Evolutionary conservation across 352 stramenopile genomes (phyloP).

Genomic region (Thalassiosira hispida): DNA sequence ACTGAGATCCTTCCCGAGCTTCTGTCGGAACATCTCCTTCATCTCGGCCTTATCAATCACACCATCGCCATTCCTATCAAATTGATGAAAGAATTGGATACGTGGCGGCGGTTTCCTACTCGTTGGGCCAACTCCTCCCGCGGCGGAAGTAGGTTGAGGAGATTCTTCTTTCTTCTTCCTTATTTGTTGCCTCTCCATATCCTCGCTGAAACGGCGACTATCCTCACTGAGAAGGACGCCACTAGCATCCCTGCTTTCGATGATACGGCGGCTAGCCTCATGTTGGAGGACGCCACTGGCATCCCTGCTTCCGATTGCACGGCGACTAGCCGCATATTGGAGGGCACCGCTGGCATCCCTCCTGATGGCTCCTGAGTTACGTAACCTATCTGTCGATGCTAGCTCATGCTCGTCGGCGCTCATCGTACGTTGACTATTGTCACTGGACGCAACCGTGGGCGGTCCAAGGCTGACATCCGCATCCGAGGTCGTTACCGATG

Average conservation of each 20-base stretch:
- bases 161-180: neutral
- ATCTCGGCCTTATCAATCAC: slow-evolving; percentile 20
- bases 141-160: neutral
- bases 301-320: neutral
- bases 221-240: too few species aligned
- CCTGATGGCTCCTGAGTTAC: too few species aligned
- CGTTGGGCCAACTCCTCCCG: neutral
- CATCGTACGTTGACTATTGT: neutral
- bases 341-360: neutral
- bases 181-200: too few species aligned
- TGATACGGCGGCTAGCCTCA: neutral
- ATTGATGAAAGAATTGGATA: slow-evolving; percentile 10
- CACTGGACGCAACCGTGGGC: neutral
- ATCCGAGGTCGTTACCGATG: neutral
- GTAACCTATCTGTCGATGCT: neutral
- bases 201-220: too few species aligned
- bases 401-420: neutral
- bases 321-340: neutral
- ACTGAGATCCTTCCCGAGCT: slow-evolving; percentile 8
- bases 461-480: neutral
- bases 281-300: neutral
- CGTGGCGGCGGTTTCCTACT: neutral
- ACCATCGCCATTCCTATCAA: slow-evolving; percentile 20
- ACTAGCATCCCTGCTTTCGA: neutral
- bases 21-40: slow-evolving; percentile 26